These are phyloP conservation scores for Mycena latifolia DNA, from an alignment of 768 basidiomycete genomes.

Conservation along the genomic window DNA sequence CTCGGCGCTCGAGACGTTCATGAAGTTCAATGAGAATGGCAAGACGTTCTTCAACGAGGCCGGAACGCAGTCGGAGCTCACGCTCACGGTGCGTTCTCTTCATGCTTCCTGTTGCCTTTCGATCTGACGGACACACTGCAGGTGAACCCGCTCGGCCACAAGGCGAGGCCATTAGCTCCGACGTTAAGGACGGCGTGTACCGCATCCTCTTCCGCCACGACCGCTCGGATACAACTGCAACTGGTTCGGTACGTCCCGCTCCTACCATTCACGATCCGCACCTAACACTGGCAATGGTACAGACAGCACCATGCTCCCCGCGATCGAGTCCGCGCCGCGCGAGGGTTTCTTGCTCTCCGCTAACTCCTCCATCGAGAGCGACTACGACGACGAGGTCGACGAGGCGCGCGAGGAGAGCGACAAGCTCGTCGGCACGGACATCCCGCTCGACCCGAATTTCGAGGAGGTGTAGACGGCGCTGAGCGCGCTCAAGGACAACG, in stretches of 20 bases:
- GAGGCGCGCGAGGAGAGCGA: constrained; percentile 44
- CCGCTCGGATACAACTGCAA: constrained; percentile 46
- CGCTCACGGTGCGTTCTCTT: constrained; percentile 39
- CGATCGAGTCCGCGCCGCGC: constrained; percentile 48
- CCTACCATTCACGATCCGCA: too few relatives aligned
- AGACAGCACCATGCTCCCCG: constrained; percentile 39
- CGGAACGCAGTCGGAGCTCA: constrained; percentile 49
- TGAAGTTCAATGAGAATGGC: constrained; percentile 50
- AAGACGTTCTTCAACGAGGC: constrained; percentile 53
- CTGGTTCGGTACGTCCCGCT: too few relatives aligned
- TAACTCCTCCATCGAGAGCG: constrained; percentile 48
- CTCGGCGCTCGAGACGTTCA: constrained; percentile 44
- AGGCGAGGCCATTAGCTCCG: constrained; percentile 47
- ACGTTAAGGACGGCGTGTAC: constrained; percentile 54
- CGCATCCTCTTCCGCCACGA: constrained; percentile 52
- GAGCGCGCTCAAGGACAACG: constrained; percentile 36
- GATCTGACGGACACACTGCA: neutral
- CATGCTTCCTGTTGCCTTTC: neutral
- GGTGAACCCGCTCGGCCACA: constrained; percentile 30
- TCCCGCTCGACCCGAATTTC: constrained; percentile 54
- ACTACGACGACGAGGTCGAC: constrained; percentile 47
- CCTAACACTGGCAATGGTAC: too few relatives aligned
- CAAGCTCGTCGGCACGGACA: constrained; percentile 44
- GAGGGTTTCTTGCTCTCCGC: constrained; percentile 49
- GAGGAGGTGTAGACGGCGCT: constrained; percentile 47